These are phyloP conservation scores for Mycena amicta DNA, from an alignment of 768 basidiomycete genomes.

Conservation along the genomic window DNA sequence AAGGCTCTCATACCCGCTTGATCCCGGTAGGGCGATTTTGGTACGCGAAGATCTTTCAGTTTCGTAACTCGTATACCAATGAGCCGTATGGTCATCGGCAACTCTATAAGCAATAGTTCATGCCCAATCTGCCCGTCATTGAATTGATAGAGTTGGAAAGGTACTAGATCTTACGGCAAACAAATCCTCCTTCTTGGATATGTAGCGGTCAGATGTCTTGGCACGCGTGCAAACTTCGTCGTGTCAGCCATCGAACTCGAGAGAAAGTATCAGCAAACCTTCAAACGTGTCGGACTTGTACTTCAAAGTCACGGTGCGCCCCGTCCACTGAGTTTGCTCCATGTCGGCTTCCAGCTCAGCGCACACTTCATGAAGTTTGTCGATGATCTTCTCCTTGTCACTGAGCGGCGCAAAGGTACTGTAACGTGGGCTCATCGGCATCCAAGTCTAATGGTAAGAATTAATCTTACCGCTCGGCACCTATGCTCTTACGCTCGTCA, in stretches of 20 bases:
- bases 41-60: conserved; percentile 74
- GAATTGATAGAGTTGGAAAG: conserved; percentile 14
- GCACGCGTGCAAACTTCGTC: conserved; percentile 76
- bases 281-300: conserved; percentile 92
- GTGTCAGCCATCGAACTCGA: not conserved
- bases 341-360: conserved; percentile 83
- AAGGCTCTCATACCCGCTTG: conserved; percentile 56
- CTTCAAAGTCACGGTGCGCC: conserved; percentile 88
- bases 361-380: conserved; percentile 80
- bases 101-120: conserved; percentile 77
- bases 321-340: conserved; percentile 77
- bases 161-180: conserved; percentile 55
- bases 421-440: conserved; percentile 1
- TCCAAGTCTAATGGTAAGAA: not conserved
- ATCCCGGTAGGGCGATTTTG: conserved; percentile 58
- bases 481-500: conserved; percentile 90
- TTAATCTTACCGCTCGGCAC: conserved; percentile 72
- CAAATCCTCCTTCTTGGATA: conserved; percentile 79
- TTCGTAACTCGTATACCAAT: conserved; percentile 90
- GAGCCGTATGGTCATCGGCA: conserved; percentile 78
- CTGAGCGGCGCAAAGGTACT: conserved; percentile 79
- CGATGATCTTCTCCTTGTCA: conserved; percentile 66
- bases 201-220: conserved; percentile 75
- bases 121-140: conserved; percentile 62
- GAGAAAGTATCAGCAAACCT: conserved; percentile 41